Evolutionary conservation across 2,329 filamentous ascomycete genomes (phyloP).

Genomic region (Aspergillus melleus): DNA sequence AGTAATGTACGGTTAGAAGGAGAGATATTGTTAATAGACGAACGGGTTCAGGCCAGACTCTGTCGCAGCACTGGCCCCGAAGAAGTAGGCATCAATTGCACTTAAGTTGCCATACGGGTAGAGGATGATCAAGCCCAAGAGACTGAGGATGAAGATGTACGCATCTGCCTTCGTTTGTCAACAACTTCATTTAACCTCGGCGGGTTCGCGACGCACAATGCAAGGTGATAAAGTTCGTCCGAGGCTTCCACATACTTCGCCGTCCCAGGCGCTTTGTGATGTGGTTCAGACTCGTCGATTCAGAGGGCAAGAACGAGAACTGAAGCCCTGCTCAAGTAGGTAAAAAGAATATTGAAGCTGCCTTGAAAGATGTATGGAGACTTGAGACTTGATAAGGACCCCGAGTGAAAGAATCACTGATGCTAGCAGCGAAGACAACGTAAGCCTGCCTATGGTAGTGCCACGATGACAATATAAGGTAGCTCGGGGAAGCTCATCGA

Average conservation of each 20-base stretch:
- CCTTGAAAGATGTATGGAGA: not conserved
- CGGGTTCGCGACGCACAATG: constrained; percentile 26
- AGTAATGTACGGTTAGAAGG: not conserved
- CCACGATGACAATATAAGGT: not conserved
- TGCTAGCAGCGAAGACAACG: constrained; percentile 9
- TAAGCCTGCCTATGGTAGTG: not conserved
- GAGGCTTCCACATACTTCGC: constrained; percentile 23
- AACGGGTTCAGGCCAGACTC: constrained; percentile 55
- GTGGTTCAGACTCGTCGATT: not conserved
- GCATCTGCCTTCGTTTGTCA: constrained; percentile 31
- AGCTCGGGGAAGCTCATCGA: not conserved
- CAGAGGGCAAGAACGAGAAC: not conserved
- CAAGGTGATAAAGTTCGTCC: constrained; percentile 29
- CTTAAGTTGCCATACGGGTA: constrained; percentile 42
- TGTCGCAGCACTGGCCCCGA: constrained; percentile 52
- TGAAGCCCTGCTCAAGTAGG: too few relatives aligned
- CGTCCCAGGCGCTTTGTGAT: not conserved
- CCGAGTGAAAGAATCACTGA: constrained; percentile 13
- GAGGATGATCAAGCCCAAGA: constrained; percentile 39
- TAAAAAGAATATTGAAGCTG: too few relatives aligned
- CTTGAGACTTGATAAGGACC: not conserved
- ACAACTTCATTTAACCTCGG: not conserved
- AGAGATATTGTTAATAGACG: constrained; percentile 14
- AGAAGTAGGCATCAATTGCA: constrained; percentile 52
- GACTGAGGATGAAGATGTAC: constrained; percentile 40